These are phyloP conservation scores for Houttuynia cordata DNA, from an alignment of 164 flowering plant genomes.

Conservation along the genomic window DNA sequence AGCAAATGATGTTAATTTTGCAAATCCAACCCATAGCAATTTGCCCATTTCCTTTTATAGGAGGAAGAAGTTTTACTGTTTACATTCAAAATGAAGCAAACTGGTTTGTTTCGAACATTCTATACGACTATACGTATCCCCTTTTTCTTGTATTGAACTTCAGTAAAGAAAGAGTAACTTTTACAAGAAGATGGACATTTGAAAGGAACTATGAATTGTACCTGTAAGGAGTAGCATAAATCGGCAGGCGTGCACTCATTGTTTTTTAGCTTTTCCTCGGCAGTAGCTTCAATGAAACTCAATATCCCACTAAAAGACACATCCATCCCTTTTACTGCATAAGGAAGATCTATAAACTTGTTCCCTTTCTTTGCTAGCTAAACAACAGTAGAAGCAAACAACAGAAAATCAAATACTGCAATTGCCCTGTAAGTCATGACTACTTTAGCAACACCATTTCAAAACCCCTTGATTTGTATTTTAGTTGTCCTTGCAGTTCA, in stretches of 20 bases:
- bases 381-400: not conserved
- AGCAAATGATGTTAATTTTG: not conserved
- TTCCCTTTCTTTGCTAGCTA: constrained; percentile 96
- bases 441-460: too few relatives aligned
- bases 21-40: not conserved
- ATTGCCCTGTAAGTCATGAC: not conserved
- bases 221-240: constrained; percentile 94
- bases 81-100: too few relatives aligned
- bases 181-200: too few relatives aligned
- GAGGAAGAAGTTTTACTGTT: too few relatives aligned
- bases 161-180: too few relatives aligned
- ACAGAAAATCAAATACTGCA: not conserved
- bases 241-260: constrained; percentile 98
- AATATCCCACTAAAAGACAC: constrained; percentile 93
- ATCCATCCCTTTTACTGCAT: constrained; percentile 98
- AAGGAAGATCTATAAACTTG: constrained; percentile 77
- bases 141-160: too few relatives aligned
- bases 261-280: constrained; percentile 74
- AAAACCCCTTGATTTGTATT: too few relatives aligned
- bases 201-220: constrained; percentile 6
- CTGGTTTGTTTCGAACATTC: too few relatives aligned
- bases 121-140: too few relatives aligned
- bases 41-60: too few relatives aligned
- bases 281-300: constrained; percentile 84
- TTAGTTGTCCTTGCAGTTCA: too few relatives aligned